phyloP scores from a whole-genome alignment of 2,329 filamentous ascomycete species.

The Clarireedia sp. region DNA sequence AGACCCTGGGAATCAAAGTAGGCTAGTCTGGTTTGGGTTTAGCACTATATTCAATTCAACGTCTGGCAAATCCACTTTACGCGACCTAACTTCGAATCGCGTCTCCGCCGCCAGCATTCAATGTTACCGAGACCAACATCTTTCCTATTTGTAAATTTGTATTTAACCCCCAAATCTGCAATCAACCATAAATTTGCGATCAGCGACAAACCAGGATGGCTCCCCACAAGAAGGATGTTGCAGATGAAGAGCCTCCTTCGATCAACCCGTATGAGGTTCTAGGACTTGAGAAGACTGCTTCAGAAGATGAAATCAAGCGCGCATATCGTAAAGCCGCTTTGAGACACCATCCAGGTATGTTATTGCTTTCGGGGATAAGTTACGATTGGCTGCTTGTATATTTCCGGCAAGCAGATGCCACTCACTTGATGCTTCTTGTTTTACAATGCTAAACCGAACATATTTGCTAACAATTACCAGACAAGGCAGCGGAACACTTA shows the following conservation, averaged over 20 bases:
- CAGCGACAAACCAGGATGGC: conserved; percentile 6
- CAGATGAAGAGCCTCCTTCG: conserved; percentile 22
- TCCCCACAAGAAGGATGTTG: conserved; percentile 17
- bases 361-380: not conserved
- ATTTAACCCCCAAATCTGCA: too few relatives aligned
- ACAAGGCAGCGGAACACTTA: conserved; percentile 64
- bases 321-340: conserved; percentile 89
- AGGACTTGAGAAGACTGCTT: conserved; percentile 60
- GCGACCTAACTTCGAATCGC: conserved; percentile 3
- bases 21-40: too few relatives aligned
- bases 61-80: not conserved
- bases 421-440: not conserved
- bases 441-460: not conserved
- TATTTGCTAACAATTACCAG: conserved; percentile 34
- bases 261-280: conserved; percentile 78
- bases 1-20: too few relatives aligned
- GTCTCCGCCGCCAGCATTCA: not conserved
- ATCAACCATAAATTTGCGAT: not conserved
- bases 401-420: not conserved
- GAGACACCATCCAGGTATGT: conserved; percentile 71
- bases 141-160: too few relatives aligned
- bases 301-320: conserved; percentile 72
- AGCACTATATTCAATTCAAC: not conserved
- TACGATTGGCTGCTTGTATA: not conserved
- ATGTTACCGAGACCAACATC: too few relatives aligned